Base-by-base conservation (phyloP, 495 filamentous ascomycete species). In the Lophium mytilinum region DNA sequence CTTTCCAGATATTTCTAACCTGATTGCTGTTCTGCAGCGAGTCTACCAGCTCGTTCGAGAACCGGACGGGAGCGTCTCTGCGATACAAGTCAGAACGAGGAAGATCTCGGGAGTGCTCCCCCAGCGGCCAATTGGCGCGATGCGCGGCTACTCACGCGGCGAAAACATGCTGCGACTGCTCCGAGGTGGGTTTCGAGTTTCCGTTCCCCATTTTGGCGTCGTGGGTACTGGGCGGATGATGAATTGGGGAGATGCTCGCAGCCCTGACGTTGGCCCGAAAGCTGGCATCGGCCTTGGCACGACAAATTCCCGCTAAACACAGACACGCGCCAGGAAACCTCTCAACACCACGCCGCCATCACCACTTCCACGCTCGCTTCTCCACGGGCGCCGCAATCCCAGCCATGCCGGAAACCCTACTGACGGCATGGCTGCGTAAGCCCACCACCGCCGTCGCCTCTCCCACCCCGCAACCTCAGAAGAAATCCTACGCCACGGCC, bases 1-100 rank as follows among this genome's bases (percentile, higher is more conserved):
- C 36, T 34, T 46, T 2, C n/a, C 6, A 17, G 34, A 47, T 47
- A 37, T n/a, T 41, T 37, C 51, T 52, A 42, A 96, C 93, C 83
- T 97, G 90, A 57, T 83, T 79, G 75, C 83, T 94, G 58, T 80
- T 79, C 64, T 96, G 86, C 56, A 98, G 79, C 55, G 83, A 80
- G 43, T 93, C 81, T 55, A 94, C 78, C 66, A 98, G 77, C 70
- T 86, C 83, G 61, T 85, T 82, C 53, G 91, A 96, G 74, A 96
- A 90, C 62, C 87, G 84, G 65, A 95, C 79, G 53, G 92, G 88
- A 24, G 85, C 81, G 69, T 87, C 79, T 66, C 92, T 96, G 52
- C 40, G 69, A 39, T 45, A 62, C 50, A 18, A 24, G 45, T 48
- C 45, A 48, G 45, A 15, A 17, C 14, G n/a, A 48, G 15, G 24